A percentile compares a stretch with the other conserved stretches of the same genome.
Evolutionary conservation across 2,329 filamentous ascomycete genomes (phyloP).

Genomic region (Zymoseptoria crescenta): DNA sequence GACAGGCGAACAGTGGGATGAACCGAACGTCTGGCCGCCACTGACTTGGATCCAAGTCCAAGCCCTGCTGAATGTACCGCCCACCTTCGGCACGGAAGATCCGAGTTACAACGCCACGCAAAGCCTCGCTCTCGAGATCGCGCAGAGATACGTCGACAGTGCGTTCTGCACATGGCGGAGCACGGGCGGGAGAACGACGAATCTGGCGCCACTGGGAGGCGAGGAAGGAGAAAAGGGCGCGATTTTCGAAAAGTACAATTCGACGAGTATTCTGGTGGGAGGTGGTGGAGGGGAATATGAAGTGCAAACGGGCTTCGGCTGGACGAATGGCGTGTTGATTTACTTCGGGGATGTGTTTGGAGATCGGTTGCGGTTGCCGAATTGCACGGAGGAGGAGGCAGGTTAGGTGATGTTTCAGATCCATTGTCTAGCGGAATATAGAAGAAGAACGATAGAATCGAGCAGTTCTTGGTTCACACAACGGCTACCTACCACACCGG

Average conservation of each 20-base stretch:
- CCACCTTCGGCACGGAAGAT: slow-evolving; percentile 48
- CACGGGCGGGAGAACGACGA: slow-evolving; percentile 54
- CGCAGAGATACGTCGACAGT: slow-evolving; percentile 59
- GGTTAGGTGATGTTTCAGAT: too few relatives aligned
- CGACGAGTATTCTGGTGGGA: slow-evolving; percentile 52
- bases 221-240: slow-evolving; percentile 44
- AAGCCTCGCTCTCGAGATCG: slow-evolving; percentile 50
- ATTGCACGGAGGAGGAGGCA: not conserved
- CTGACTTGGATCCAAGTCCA: slow-evolving; percentile 58
- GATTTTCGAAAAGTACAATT: slow-evolving; percentile 65
- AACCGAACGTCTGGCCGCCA: slow-evolving; percentile 63
- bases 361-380: not conserved
- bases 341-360: slow-evolving; percentile 59
- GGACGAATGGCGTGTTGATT: slow-evolving; percentile 62
- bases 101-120: slow-evolving; percentile 49
- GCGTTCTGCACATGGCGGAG: slow-evolving; percentile 64
- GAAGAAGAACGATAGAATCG: too few relatives aligned
- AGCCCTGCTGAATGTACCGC: slow-evolving; percentile 52
- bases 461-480: too few relatives aligned
- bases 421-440: too few relatives aligned
- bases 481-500: too few relatives aligned
- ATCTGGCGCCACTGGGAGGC: slow-evolving; percentile 45
- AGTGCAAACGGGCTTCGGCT: slow-evolving; percentile 63
- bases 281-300: slow-evolving; percentile 61
- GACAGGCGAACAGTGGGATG: slow-evolving; percentile 61